Conservation (phyloP, 768 basidiomycete genomes). For the Phanerochaete sordida region DNA sequence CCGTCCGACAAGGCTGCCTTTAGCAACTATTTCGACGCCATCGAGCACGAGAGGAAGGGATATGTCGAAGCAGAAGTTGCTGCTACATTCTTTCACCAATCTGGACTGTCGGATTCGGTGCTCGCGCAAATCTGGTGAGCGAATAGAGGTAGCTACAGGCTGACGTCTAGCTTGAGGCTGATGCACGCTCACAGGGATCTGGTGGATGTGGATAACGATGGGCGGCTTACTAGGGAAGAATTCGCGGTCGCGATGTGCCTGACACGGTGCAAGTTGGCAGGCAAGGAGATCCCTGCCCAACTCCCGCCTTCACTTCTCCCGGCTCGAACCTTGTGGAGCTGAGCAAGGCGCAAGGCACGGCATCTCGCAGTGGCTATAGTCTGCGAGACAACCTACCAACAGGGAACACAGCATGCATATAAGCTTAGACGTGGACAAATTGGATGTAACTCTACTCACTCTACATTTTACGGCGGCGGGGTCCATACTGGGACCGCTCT, state of each 20-base stretch:
- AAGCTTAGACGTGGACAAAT: too few relatives aligned
- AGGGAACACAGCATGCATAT: too few relatives aligned
- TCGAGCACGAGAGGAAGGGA: constrained; percentile 11
- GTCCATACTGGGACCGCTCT: constrained; percentile 57
- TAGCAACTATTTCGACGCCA: constrained; percentile 8
- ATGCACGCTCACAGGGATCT: constrained; percentile 64
- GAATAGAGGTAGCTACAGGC: not conserved
- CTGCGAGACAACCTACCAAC: too few relatives aligned
- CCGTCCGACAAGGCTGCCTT: constrained; percentile 4
- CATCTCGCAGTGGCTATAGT: too few relatives aligned
- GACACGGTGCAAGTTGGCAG: constrained; percentile 78
- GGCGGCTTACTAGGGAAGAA: constrained; percentile 77
- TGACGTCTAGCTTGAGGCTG: not conserved
- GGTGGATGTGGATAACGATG: constrained; percentile 81
- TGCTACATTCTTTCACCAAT: constrained; percentile 7
- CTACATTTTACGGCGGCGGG: too few relatives aligned
- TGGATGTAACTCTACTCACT: too few relatives aligned
- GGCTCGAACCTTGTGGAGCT: too few relatives aligned
- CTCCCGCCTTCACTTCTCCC: too few relatives aligned
- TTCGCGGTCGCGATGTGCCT: constrained; percentile 95
- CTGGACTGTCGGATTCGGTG: not conserved
- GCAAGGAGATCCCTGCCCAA: constrained; percentile 34
- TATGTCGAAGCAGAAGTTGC: constrained; percentile 11
- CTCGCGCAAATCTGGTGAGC: constrained; percentile 12
- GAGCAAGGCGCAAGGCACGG: too few relatives aligned